Percentiles rank a stretch among this genome's conserved stretches.
phyloP scores from a whole-genome alignment of 2,329 filamentous ascomycete genomes.

The Calonectria pseudoturangicola region DNA sequence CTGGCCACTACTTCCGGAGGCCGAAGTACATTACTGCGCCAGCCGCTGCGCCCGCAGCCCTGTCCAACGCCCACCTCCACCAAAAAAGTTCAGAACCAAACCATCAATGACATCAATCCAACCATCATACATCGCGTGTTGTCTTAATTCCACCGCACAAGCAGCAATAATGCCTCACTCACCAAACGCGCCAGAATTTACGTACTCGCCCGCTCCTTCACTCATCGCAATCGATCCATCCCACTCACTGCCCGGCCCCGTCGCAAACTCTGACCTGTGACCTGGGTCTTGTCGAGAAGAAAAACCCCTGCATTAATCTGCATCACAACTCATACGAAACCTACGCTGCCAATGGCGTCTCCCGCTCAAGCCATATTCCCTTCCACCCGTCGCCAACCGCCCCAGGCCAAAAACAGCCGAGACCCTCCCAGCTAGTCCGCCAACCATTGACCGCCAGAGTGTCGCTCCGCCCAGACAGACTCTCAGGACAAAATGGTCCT shows the following conservation, averaged over 20 bases:
- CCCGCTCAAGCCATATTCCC: slow-evolving; percentile 22
- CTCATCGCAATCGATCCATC: not conserved
- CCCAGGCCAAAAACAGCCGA: not conserved
- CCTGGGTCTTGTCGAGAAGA: slow-evolving; percentile 14
- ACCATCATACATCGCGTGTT: too few species aligned
- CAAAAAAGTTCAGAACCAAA: not conserved
- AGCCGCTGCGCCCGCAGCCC: slow-evolving; percentile 12
- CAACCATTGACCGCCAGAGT: slow-evolving; percentile 34
- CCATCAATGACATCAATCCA: not conserved
- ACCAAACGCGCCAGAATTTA: slow-evolving; percentile 4
- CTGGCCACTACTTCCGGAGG: not conserved
- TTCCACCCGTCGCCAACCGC: slow-evolving; percentile 20
- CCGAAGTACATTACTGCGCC: not conserved
- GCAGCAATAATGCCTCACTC: slow-evolving; percentile 12
- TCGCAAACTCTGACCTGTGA: slow-evolving; percentile 10
- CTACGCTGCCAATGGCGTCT: slow-evolving; percentile 20
- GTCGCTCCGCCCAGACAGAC: slow-evolving; percentile 24
- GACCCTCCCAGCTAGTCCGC: slow-evolving; percentile 18
- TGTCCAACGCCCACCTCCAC: not conserved
- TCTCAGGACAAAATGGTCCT: not conserved
- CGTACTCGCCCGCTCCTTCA: not conserved
- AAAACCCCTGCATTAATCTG: slow-evolving; percentile 16
- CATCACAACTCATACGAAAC: slow-evolving; percentile 21
- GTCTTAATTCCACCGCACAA: too few species aligned
- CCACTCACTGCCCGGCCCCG: slow-evolving; percentile 8